A percentile compares a stretch with the other conserved stretches of the same genome.
Conservation (phyloP, 2,329 filamentous ascomycete species). For the Laburnicola sp. region DNA sequence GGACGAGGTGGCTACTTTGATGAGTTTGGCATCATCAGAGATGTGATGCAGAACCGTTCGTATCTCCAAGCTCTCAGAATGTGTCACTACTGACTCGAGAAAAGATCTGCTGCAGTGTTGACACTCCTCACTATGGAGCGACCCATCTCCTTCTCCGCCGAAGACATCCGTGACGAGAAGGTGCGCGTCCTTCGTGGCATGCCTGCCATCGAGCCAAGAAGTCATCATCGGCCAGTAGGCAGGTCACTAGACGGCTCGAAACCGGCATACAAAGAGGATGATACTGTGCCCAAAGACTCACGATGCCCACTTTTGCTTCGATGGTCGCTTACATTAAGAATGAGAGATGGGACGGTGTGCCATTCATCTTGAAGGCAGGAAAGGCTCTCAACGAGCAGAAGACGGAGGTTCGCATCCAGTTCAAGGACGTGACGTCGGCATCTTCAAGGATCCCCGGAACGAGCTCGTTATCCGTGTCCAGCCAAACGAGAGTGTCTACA, state of each 20-base stretch:
- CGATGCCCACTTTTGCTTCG: slow-evolving; percentile 96
- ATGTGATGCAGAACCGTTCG: slow-evolving; percentile 97
- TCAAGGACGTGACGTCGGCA: slow-evolving; percentile 98
- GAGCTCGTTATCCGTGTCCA: slow-evolving; percentile 99
- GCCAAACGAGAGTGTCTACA: slow-evolving; percentile 99
- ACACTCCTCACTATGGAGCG: slow-evolving; percentile 97
- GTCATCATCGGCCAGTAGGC: slow-evolving; percentile 97
- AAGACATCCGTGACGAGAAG: slow-evolving; percentile 99
- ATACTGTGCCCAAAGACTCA: slow-evolving; percentile 95
- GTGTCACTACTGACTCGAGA: background rate
- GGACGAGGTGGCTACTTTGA: slow-evolving; percentile 98
- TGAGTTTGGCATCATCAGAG: slow-evolving; percentile 98
- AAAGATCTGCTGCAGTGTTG: slow-evolving; percentile 86
- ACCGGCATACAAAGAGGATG: slow-evolving; percentile 97
- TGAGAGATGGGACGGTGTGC: slow-evolving; percentile 98
- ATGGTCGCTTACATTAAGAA: slow-evolving; percentile 99
- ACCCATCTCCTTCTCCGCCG: slow-evolving; percentile 95
- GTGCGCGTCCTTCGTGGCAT: too few relatives aligned
- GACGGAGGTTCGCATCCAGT: slow-evolving; percentile 98
- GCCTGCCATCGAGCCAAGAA: too few relatives aligned
- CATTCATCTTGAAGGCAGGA: slow-evolving; percentile 98
- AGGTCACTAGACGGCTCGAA: slow-evolving; percentile 95
- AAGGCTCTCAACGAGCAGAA: slow-evolving; percentile 99
- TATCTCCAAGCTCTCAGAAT: slow-evolving; percentile 11
- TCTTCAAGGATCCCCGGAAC: slow-evolving; percentile 99